Evolutionary conservation across 495 filamentous ascomycete species (phyloP), one percentile per base, ranked within the genome.

Genomic region (Penicillium salamii): DNA sequence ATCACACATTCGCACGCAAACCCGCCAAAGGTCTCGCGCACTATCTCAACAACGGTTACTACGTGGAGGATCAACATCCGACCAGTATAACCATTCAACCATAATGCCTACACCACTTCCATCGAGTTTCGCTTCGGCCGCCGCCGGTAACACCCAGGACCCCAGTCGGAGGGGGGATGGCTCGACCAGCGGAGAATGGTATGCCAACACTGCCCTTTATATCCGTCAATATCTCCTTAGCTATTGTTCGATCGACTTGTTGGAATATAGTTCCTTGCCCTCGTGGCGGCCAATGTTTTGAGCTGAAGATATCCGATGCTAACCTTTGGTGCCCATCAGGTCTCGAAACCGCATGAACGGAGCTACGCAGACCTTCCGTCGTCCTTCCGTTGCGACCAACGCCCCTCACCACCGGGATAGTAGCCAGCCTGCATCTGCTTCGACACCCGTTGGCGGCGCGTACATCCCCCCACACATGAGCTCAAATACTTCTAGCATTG

Each of bases 61-160:
- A 57, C 43, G 50, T 59, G 53, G 50, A 37, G 50, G 49, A 62
- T 57, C 46, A 46, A 37, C 41, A 46, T 62, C 55, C 34, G 46
- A 52, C 44, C 50, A 37, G 20, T 57, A 51, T 53, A 59, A 28
- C 52, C 34, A 49, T 37, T 46, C 36, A 48, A 43, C 40, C 66
- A 75, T 60, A 63, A 91, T 91, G 87, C 79, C 86, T 70, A 83
- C 85, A 66, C 83, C 85, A 71, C 80, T 90, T 59, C 80, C 86
- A 53, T 89, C 87, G 52, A 89, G 85, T 79, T 91, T 91, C 77
- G 87, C 87, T 63, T 88, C 86, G 56, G 87, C 87, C 52, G 87
- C 87, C 55, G 86, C 87, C 56, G 86, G 86, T 65, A 86, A 88
- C 69, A 81, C 72, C 57, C 69, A 78, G 49, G 78, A 72, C 62